Evolutionary conservation across 495 filamentous ascomycete genomes (phyloP), one percentile per base, ranked within the genome.

Genomic region (Amniculicola lignicola): DNA sequence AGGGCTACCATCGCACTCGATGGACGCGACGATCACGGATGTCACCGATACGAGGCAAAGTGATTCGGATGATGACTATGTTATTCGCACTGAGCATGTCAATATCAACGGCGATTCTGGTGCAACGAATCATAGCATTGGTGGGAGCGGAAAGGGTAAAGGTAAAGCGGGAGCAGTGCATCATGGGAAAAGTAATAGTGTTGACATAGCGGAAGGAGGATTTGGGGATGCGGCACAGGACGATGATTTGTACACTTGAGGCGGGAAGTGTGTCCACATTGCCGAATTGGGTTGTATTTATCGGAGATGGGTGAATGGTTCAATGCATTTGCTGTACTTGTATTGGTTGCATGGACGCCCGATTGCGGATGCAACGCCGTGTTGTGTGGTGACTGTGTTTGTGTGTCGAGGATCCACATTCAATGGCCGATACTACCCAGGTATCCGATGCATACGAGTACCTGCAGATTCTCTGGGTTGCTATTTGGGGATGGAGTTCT

Each of bases 151-250:
- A 72, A 31, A 37, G 50, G 53, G 42, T 77, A 78, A 49, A 73
- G 72, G 25, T 81, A 84, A 61, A 77, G 75, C 24, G 36, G n/a
- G n/a, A n/a, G 36, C 19, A 77, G 39, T 51, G 4, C 27, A 21
- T 28, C 44, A 77, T 38, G 74, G 71, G 14, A 84, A 83, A 56
- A 77, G 75, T 19, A 82, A 81, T 14, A 52, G 56, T 38, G 41
- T 65, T 3, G 48, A 54, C 18, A 61, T 57, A 18, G 57, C 51
- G n/a, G 57, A 55, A 24, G 59, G 62, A 5, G 66, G 57, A n/a
- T 68, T 68, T 51, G 57, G 57, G 1, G 63, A 68, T 28, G 63
- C 63, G 22, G 66, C 63, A 7, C 52, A 57, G 33, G 72, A 75
- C 31, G 70, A 74, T 1, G 64, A 72, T 51, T 25, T 65, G 52